Base-by-base conservation (phyloP, 1,139 yeast genomes). In the Hemisphaericaspora lyxosophila region DNA sequence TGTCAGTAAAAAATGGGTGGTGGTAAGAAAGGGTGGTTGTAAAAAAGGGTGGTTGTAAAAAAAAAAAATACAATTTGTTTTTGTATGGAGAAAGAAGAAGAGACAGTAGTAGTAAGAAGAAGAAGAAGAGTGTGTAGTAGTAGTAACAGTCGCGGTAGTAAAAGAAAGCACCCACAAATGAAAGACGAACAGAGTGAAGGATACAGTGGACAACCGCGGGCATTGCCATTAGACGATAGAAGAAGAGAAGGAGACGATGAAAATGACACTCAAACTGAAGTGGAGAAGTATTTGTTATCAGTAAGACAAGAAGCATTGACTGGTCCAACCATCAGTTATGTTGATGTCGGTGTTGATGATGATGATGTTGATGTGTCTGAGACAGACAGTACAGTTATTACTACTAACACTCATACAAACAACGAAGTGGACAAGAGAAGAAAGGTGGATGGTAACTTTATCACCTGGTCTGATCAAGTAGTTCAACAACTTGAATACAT, bases 281-380 rank as follows among this genome's bases (percentile, higher is more conserved):
- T 65, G 23, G 38, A 41, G 28, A 44, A 45, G 33, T 69, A 68
- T 42, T 47, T 69, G 24, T 41, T 42, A 9, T 33, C 42, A 2
- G 74, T 68, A 4, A 44, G 70, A 32, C 37, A 47, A 9, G 70
- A 68, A 39, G 71, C 73, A 1, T 53, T 53, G 31, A 39, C 34
- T 14, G 65, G 57, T 31, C 43, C 41, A 7, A 36, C 46, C 5
- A 47, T 62, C 8, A 41, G 22, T 16, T 33, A 3, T 14, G 28
- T 26, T 12, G 28, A 26, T 4, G 16, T 8, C 7, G 23, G 7
- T 20, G 23, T 20, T 20, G 2, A 8, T 20, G 23, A 8, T 20
- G 23, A 19, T 6, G 7, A 6, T 19, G 22, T 3, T 20, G 5
- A 8, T 20, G 23, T 8, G 7, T 8, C 23, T 20, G 5, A 8